Base-by-base conservation (phyloP, 2,329 filamentous ascomycete genomes). In the Harringtonia aguacate region DNA sequence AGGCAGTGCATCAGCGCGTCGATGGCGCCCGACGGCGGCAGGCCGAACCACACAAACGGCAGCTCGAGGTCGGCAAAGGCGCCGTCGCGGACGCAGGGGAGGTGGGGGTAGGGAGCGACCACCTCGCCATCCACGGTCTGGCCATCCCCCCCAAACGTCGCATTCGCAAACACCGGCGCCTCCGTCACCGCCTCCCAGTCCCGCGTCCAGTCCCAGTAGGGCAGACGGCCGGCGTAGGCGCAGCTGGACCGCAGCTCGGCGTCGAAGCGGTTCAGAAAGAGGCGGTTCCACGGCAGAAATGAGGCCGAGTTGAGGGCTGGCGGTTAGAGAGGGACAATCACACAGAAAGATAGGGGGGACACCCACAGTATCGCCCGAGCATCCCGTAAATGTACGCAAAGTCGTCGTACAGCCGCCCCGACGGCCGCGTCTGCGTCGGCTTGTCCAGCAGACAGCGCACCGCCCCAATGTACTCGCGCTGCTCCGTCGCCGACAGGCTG, bases 11-110 rank as follows among this genome's bases (percentile, higher is more conserved):
- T n/a, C 66, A 87, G 29, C 79, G 85, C 46, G 66, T 75, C 1
- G 86, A 90, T 63, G 81, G 77, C 46, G 62, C 77, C 53, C 73
- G 81, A 27, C 24, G 24, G 20, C 61, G 88, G 50, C 65, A 90
- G 28, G 81, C 87, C 64, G 87, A 86, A 66, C 80, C 87, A 55
- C 75, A 82, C 53, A 85, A 86, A 62, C 75, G 71, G 48, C 89
- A 84, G 61, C 79, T 89, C 53, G 72, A 76, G 41, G 87, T 86
- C 59, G 86, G 86, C 15, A 65, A 90, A 36, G 77, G 78, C 5
- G 31, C 31, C 31, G 17, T 34, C 17, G 14, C 17, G 14, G 31
- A 34, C 31, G 31, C 31, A 34, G 31, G 31, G 31, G 24, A 34
- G 15, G 31, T 13, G 14, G 31, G 31, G 14, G 14, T 18, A 34